Percentiles rank a stretch among this genome's conserved stretches.
These are phyloP conservation scores for Meyerozyma athensensis DNA, from an alignment of 1,139 yeast species.

Conservation along the genomic window DNA sequence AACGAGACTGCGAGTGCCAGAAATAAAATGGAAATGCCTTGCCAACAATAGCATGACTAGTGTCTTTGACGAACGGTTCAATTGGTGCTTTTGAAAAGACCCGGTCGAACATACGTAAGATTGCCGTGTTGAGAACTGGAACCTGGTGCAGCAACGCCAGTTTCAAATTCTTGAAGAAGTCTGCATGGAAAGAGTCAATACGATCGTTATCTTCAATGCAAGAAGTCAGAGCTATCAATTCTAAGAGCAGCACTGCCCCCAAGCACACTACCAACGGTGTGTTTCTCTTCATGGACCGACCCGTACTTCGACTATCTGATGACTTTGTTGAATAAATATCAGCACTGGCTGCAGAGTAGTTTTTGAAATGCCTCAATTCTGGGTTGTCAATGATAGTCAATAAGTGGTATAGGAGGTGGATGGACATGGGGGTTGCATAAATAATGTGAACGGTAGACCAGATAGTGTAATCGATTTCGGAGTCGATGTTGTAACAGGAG, in stretches of 20 bases:
- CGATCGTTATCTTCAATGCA: constrained; percentile 13
- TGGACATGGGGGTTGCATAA: neutral
- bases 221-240: constrained; percentile 17
- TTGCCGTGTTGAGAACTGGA: constrained; percentile 27
- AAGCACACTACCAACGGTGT: constrained; percentile 32
- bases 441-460: neutral
- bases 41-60: constrained; percentile 13
- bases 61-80: constrained; percentile 14
- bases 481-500: neutral
- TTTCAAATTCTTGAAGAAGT: constrained; percentile 24
- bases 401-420: neutral
- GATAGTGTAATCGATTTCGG: neutral
- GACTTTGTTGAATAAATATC: neutral
- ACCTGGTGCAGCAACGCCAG: constrained; percentile 23
- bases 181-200: constrained; percentile 18
- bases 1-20: constrained; percentile 43
- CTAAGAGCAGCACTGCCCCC: constrained; percentile 43
- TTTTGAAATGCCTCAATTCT: neutral
- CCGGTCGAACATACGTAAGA: constrained; percentile 31
- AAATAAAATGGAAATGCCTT: constrained; percentile 38
- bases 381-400: neutral
- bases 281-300: neutral
- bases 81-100: constrained; percentile 24
- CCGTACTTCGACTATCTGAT: neutral
- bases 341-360: neutral